These are phyloP conservation scores for Clitopilus passeckerianus DNA, from an alignment of 768 basidiomycete genomes.

Conservation along the genomic window DNA sequence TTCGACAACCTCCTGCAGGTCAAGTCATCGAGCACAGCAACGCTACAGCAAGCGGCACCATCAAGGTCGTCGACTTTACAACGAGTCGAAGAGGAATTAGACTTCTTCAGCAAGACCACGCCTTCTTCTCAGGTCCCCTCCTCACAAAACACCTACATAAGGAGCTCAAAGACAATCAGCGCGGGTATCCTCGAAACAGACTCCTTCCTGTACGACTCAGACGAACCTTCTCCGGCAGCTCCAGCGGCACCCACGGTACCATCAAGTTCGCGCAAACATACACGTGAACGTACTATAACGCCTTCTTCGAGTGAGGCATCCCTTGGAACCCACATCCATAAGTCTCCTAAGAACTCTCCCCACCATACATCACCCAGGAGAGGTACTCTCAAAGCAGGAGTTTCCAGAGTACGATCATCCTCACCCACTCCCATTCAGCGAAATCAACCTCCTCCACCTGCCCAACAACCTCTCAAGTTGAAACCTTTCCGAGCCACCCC, in stretches of 20 bases:
- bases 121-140: background rate
- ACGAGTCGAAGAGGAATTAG: background rate
- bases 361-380: background rate
- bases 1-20: no score
- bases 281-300: background rate
- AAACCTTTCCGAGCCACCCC: background rate
- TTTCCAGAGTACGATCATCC: background rate
- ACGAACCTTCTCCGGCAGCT: background rate
- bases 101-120: background rate
- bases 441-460: background rate
- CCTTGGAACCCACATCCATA: background rate
- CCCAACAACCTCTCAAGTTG: background rate
- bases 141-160: background rate
- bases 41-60: background rate
- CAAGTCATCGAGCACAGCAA: no score
- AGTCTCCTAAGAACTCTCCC: background rate
- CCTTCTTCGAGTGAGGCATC: background rate
- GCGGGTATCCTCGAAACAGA: background rate
- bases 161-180: background rate
- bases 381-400: background rate
- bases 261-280: background rate
- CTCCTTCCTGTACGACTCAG: conserved; percentile 1
- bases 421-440: background rate
- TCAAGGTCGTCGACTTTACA: background rate
- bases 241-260: background rate